Base-by-base conservation (phyloP, 352 stramenopile species). In the Phytophthora brassicae region DNA sequence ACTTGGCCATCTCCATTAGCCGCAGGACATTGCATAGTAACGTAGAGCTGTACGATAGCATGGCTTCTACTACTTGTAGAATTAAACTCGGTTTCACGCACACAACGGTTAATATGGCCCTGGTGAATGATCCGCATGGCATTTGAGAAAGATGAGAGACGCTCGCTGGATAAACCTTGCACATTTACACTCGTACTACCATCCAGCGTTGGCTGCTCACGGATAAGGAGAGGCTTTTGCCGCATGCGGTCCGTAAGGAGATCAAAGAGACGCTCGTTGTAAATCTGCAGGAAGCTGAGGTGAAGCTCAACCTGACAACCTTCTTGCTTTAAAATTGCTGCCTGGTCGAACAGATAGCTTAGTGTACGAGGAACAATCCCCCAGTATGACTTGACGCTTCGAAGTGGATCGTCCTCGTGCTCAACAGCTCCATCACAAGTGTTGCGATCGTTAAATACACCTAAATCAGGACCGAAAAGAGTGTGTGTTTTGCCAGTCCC, bases 191-290 rank as follows among this genome's bases (percentile, higher is more conserved):
- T 80, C 3, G 77, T 89, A 0, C 49, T 69, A 5, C 84, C 81
- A 3, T 89, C 78, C 4, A 74, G 6, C 8, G 62, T 60, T 3
- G 83, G 83, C 19, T 87, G 81, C 35, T 94, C 85, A 1, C 85
- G 78, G 28, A 94, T 53, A 19, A 88, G 49, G 16, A 94, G 66
- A n/a, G 85, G 83, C 23, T 86, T 88, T 19, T 92, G 80, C 14
- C 79, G 61, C 42, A 74, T 72, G 0, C 76, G 75, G 45, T 92
- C 83, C 0, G 78, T 87, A 36, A 98, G 73, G 11, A 98, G 69
- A 55, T 98, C 95, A 49, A 91, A 93, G 13, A 98, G 88, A 11
- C 79, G 79, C 55, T 98, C 97, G 54, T 98, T 98, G 83, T 98
- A 98, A 42, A 98, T 93, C 66, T 98, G 93, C 20, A 98, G 63